Base-by-base conservation (phyloP, 306 rosid genomes). In the Albizia julibrissin region DNA sequence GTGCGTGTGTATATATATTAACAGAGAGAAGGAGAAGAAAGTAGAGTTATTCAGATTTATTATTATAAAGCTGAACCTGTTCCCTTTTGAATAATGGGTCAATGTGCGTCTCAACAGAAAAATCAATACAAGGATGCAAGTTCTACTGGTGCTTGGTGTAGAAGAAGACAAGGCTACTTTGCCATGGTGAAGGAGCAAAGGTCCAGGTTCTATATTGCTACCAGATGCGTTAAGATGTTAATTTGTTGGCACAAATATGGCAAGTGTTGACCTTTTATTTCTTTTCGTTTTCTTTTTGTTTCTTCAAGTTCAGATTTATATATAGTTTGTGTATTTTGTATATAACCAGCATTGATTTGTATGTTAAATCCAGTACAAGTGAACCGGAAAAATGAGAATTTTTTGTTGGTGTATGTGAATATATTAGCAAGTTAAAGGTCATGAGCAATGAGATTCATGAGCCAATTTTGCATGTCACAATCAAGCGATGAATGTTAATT, bases 231-330 rank as follows among this genome's bases (percentile, higher is more conserved):
- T 33, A 24, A 74, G 10, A 80, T 44, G 14, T 50, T 85, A 18
- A 40, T 85, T 62, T 82, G 81, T 77, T 85, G 88, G 85, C 83
- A 87, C 77, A 87, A 80, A 62, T 80, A 87, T 75, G 81, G 87
- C 83, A 82, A 89, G 62, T 64, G 74, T 64, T 80, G 24, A 65
- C 0, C 43, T 29, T n/a, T n/a, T n/a, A n/a, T n/a, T n/a, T n/a
- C n/a, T n/a, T n/a, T n/a, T n/a, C n/a, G n/a, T n/a, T n/a, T n/a
- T n/a, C n/a, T n/a, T n/a, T n/a, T n/a, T n/a, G n/a, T n/a, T n/a
- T n/a, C n/a, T n/a, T n/a, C n/a, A n/a, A 29, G 42, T 39, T 58
- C 33, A 54, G 27, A 54, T 8, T 8, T 21, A n/a, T 21, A 15
- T 1, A 29, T 29, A 29, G 6, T 52, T 21, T 54, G 1, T n/a